Conservation (phyloP, 169 alveolate genomes). For the Eimeria brunetti region DNA sequence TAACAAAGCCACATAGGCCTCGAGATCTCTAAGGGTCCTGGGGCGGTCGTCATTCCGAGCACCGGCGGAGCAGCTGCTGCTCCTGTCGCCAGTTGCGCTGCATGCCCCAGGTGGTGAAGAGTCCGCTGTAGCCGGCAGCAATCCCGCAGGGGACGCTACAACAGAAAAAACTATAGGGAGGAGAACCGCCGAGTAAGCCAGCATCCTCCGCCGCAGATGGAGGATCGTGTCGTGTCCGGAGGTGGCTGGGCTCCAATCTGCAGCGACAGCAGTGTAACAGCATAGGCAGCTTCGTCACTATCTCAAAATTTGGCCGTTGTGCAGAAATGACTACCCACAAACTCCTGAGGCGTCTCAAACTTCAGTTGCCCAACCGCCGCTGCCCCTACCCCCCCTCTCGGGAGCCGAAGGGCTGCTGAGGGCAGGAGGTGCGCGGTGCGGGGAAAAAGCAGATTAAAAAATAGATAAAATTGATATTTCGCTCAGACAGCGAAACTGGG, state of each 20-base stretch:
- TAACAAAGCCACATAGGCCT: constrained; percentile 43
- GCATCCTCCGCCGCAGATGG: not conserved
- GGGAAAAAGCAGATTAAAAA: not conserved
- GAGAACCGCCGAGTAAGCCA: not conserved
- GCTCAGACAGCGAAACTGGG: not conserved
- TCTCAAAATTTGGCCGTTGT: not conserved
- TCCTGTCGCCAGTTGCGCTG: not conserved
- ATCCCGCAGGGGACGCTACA: not conserved
- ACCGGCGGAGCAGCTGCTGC: not conserved
- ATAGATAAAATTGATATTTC: not conserved
- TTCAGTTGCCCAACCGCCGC: not conserved
- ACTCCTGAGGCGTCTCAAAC: not conserved
- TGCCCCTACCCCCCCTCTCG: too few relatives aligned
- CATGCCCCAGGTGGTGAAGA: constrained; percentile 1
- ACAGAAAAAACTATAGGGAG: not conserved
- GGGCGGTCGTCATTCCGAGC: not conserved
- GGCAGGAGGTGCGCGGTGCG: not conserved
- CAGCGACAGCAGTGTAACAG: constrained; percentile 3
- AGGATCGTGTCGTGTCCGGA: not conserved
- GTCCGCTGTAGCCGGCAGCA: not conserved
- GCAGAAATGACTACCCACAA: not conserved
- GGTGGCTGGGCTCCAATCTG: constrained; percentile 19
- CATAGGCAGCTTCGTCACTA: not conserved
- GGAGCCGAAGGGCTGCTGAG: constrained; percentile 1
- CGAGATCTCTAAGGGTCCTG: constrained; percentile 8